Base-by-base conservation (phyloP, 2,329 filamentous ascomycete species). In the Verticillium klebahnii region DNA sequence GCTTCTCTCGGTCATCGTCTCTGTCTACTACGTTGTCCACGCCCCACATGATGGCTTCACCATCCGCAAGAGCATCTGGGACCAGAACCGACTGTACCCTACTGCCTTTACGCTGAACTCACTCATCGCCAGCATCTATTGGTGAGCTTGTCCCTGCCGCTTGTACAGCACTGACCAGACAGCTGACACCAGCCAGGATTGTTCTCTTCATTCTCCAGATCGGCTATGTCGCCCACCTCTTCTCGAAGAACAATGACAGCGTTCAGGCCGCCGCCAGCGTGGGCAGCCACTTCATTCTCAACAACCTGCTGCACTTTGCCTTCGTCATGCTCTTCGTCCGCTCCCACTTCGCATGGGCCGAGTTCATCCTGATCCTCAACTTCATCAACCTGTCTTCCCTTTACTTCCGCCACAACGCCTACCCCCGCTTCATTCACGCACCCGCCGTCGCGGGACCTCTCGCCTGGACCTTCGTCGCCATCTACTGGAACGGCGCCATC, bases 401-500 rank as follows among this genome's bases (percentile, higher is more conserved):
- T 36, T 96, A 96, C 79, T 93, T 94, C 84, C 87, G 89, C 65
- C 89, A 96, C 78, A 83, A 84, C 23, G 84, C 84, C 0, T 88
- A 89, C 60, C 86, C 90, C 4, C 83, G 87, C 63, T 86, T 90
- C 69, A 91, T 96, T 68, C 92, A 96, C 75, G 78, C 88, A 12
- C 86, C 91, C 6, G 87, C 88, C 55, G 86, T 93, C 25, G 89
- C 89, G 17, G 91, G 88, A 0, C 93, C 93, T 6, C 80, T 96
- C 67, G 91, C 89, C 1, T 97, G 92, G 91, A 93, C 89, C 15
- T 91, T 95, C 71, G 87, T 94, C 15, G 90, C 91, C 34, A 82
- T 97, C 60, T 94, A 93, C 80, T 96, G 92, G 91, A 91, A 92
- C 68, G 93, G 93, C 9, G 92, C 93, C 23, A 88, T 93, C 57